These are phyloP conservation scores for Prillingera fragicola DNA, from an alignment of 1,284 basidiomycete species.

Conservation along the genomic window DNA sequence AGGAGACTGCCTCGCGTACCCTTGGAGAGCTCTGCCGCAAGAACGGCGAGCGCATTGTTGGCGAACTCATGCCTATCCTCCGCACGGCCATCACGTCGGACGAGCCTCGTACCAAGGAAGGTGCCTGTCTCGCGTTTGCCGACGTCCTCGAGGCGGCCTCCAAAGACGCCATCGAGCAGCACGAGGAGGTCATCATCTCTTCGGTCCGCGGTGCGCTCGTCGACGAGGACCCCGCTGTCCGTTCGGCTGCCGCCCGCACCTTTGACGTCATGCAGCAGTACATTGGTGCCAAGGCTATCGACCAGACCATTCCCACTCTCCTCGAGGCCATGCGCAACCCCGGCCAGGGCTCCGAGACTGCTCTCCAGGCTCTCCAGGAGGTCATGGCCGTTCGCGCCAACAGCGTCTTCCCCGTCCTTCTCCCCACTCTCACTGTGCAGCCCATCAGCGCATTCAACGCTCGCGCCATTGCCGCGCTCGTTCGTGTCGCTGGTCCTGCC, in stretches of 20 bases:
- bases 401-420: slow-evolving; percentile 96
- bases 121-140: slow-evolving; percentile 79
- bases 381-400: slow-evolving; percentile 92
- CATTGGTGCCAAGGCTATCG: slow-evolving; percentile 79
- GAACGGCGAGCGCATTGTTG: slow-evolving; percentile 87
- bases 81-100: slow-evolving; percentile 64
- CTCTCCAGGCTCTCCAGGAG: slow-evolving; percentile 81
- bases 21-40: slow-evolving; percentile 87
- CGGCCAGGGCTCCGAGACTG: slow-evolving; percentile 88
- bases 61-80: slow-evolving; percentile 74
- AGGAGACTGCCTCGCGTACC: slow-evolving; percentile 88
- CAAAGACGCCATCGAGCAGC: slow-evolving; percentile 77
- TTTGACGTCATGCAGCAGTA: slow-evolving; percentile 91
- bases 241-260: slow-evolving; percentile 83
- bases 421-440: slow-evolving; percentile 81
- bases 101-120: slow-evolving; percentile 72
- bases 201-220: slow-evolving; percentile 82
- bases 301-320: slow-evolving; percentile 92
- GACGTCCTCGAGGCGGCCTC: slow-evolving; percentile 87
- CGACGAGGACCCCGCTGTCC: slow-evolving; percentile 80
- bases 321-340: slow-evolving; percentile 87
- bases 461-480: slow-evolving; percentile 81
- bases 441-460: slow-evolving; percentile 96
- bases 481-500: slow-evolving; percentile 86
- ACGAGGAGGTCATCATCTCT: slow-evolving; percentile 83